Percentiles rank a stretch among this genome's conserved stretches.
Evolutionary conservation across 371 early-diverging fungal species (phyloP).

Genomic region (Blakeslea trispora): DNA sequence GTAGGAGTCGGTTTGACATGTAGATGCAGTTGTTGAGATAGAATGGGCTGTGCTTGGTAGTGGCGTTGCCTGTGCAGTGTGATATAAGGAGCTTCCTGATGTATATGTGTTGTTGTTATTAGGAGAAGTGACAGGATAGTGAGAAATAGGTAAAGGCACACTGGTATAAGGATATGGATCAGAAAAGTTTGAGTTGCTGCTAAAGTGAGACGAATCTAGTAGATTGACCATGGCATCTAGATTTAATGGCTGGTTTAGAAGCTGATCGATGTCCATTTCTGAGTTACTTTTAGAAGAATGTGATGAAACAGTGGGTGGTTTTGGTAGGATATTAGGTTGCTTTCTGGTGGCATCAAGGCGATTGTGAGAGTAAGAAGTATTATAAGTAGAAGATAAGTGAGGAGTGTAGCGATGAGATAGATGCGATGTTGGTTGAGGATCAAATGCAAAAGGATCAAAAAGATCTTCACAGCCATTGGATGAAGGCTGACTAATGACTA

Average conservation of each 20-base stretch:
- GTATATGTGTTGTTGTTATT: not conserved
- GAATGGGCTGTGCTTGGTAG: not conserved
- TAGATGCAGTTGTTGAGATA: not conserved
- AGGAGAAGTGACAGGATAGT: not conserved
- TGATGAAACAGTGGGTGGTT: too few relatives aligned
- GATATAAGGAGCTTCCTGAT: not conserved
- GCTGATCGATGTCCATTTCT: too few relatives aligned
- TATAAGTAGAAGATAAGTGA: too few relatives aligned
- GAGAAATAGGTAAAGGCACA: not conserved
- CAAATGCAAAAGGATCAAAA: constrained; percentile 23
- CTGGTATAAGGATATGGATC: too few relatives aligned
- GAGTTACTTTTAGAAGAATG: too few relatives aligned
- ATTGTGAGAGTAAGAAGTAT: too few relatives aligned
- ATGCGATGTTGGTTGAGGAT: constrained; percentile 4
- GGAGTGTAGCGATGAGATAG: not conserved
- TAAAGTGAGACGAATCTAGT: too few relatives aligned
- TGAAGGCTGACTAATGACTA: not conserved
- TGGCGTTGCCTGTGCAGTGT: not conserved
- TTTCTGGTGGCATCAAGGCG: too few relatives aligned
- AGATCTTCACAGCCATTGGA: too few relatives aligned
- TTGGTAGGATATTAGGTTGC: too few relatives aligned
- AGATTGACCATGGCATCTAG: not conserved
- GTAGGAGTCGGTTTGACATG: not conserved
- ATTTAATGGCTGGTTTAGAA: not conserved
- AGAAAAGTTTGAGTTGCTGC: too few relatives aligned